Evolutionary conservation across 1,284 basidiomycete species (phyloP), one percentile per base, ranked within the genome.

Genomic region (Earliella scabrosa): DNA sequence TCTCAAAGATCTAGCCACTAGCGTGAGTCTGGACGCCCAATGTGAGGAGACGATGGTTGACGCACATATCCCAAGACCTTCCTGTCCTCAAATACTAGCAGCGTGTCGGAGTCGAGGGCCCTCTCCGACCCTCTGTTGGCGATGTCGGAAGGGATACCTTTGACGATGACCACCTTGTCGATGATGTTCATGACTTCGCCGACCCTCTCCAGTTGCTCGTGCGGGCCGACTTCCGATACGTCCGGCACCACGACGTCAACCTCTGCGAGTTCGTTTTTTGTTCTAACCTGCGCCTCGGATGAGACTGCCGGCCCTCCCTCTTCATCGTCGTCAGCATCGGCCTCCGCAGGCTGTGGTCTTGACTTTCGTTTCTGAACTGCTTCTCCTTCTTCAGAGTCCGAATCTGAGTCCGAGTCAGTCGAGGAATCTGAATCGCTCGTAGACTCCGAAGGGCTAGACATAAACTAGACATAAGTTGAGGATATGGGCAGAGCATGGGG

Each of bases 81-180:
- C 52, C 92, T 77, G 69, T 96, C 92, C 21, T 88, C 86, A 66
- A 94, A 93, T 24, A 93, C 90, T 39, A 96, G 81, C 35, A 95
- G 73, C n/a, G 92, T 95, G 35, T 93, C 94, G 31, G 83, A 85
- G 70, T 96, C 94, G 38, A 94, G 77, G 8, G 90, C 85, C 38
- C 77, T 78, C 60, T 86, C 82, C 35, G 78, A 81, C 6, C 77
- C 76, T 52, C 77, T 73, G 52, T 74, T 75, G 4, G 71, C 66
- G 52, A 70, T 63, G 26, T 75, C 75, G 45, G 78, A 79, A 2
- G 78, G 73, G 24, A 76, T 65, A 35, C 90, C 92, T 60, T 79
- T 85, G 48, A 94, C 77, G 50, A 94, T 87, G 45, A 86, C 88
- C 31, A 85, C 80, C 43, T 82, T 83, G 61, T 84, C 84, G 34